Percentiles rank a stretch among this genome's conserved stretches.
These are phyloP conservation scores for Plicaturopsis crispa DNA, from an alignment of 768 basidiomycete genomes.

Conservation along the genomic window DNA sequence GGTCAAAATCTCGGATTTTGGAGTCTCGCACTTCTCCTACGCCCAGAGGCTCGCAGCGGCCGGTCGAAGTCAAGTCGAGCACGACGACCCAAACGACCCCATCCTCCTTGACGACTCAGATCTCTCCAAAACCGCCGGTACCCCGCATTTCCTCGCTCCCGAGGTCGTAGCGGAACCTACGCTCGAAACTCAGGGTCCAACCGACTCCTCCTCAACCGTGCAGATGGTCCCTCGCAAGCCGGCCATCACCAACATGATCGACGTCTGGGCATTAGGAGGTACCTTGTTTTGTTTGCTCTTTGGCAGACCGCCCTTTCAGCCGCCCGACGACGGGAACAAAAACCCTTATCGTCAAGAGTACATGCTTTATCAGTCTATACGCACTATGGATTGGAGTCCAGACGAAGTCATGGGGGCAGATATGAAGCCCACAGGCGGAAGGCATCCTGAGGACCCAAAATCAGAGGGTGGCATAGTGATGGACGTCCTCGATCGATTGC, in stretches of 20 bases:
- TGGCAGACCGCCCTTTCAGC: slow-evolving; percentile 74
- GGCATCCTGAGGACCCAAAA: slow-evolving; percentile 32
- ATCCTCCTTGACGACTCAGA: slow-evolving; percentile 79
- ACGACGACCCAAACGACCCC: slow-evolving; percentile 47
- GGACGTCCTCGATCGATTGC: slow-evolving; percentile 61
- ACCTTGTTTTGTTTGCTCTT: slow-evolving; percentile 94
- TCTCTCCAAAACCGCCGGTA: slow-evolving; percentile 86
- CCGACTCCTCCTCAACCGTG: slow-evolving; percentile 21
- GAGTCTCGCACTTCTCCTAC: slow-evolving; percentile 93
- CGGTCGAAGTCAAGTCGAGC: slow-evolving; percentile 26
- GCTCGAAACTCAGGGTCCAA: slow-evolving; percentile 23
- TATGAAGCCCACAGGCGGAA: slow-evolving; percentile 52
- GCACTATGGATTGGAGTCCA: slow-evolving; percentile 65
- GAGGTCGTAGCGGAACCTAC: slow-evolving; percentile 78
- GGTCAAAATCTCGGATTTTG: slow-evolving; percentile 98
- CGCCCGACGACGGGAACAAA: slow-evolving; percentile 22
- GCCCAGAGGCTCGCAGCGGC: slow-evolving; percentile 73
- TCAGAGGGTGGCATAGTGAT: slow-evolving; percentile 59
- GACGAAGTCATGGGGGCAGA: slow-evolving; percentile 70
- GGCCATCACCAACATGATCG: slow-evolving; percentile 86
- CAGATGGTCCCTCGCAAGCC: slow-evolving; percentile 26
- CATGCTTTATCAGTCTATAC: slow-evolving; percentile 72
- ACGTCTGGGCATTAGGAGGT: slow-evolving; percentile 96
- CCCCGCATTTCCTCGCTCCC: slow-evolving; percentile 93
- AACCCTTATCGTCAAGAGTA: slow-evolving; percentile 44